Percentiles rank a stretch among this genome's conserved stretches.
phyloP scores from a whole-genome alignment of 805 yeast genomes.

The Cyberlindnera bimundalis region DNA sequence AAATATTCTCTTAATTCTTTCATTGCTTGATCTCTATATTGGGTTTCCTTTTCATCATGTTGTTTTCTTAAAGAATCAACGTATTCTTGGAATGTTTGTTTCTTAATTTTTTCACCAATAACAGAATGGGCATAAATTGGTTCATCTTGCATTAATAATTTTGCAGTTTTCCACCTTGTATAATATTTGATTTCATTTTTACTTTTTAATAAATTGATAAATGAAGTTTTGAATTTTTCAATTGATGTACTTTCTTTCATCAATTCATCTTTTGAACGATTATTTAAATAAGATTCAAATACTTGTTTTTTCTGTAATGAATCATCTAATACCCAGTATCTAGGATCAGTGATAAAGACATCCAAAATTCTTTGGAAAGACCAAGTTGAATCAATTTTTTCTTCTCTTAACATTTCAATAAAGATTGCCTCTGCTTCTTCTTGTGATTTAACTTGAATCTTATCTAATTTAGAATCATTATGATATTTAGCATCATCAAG shows the following conservation, averaged over 20 bases:
- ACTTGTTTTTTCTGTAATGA: conserved; percentile 54
- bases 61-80: conserved; percentile 36
- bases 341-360: conserved; percentile 50
- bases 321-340: conserved; percentile 67
- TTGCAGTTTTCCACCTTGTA: conserved; percentile 63
- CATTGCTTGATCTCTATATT: conserved; percentile 45
- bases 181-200: conserved; percentile 46
- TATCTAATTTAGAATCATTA: conserved; percentile 27
- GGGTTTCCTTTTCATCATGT: conserved; percentile 25
- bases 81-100: conserved; percentile 50
- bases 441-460: conserved; percentile 9
- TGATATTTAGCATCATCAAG: conserved; percentile 13
- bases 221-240: conserved; percentile 55
- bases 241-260: conserved; percentile 49
- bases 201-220: conserved; percentile 41
- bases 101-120: conserved; percentile 54
- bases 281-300: conserved; percentile 63
- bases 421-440: conserved; percentile 45
- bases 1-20: conserved; percentile 51
- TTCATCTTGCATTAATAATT: conserved; percentile 54
- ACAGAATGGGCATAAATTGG: conserved; percentile 61
- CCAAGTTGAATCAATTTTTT: conserved; percentile 69
- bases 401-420: conserved; percentile 47
- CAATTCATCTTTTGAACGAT: conserved; percentile 47
- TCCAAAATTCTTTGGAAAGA: conserved; percentile 66